Conservation (phyloP, 2,329 filamentous ascomycete genomes). For the Hortaea werneckii region DNA sequence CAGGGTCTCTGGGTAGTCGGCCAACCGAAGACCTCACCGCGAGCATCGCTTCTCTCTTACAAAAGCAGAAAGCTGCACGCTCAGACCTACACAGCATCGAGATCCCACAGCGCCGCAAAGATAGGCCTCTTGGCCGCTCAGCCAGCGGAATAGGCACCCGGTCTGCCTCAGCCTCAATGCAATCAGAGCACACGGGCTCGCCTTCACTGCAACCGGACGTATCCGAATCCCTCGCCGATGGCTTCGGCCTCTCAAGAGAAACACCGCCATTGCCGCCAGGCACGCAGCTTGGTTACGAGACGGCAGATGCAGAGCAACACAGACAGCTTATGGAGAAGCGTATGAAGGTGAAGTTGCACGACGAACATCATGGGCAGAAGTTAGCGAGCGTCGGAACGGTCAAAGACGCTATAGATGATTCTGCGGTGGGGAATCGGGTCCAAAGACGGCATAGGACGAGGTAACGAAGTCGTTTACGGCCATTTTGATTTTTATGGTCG, state of each 20-base stretch:
- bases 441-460: conserved; percentile 8
- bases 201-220: conserved; percentile 2
- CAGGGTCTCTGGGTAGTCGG: conserved; percentile 3
- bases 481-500: not conserved
- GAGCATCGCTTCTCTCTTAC: conserved; percentile 15
- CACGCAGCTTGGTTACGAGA: conserved; percentile 28
- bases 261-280: conserved; percentile 14
- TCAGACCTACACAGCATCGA: not conserved
- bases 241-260: conserved; percentile 8
- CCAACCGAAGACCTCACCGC: conserved; percentile 11
- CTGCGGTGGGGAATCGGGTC: conserved; percentile 8
- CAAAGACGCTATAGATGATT: conserved; percentile 16
- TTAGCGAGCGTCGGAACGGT: conserved; percentile 22
- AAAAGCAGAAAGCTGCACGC: conserved; percentile 8
- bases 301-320: conserved; percentile 21
- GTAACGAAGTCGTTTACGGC: not conserved
- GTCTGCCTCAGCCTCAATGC: conserved; percentile 9
- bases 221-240: conserved; percentile 11
- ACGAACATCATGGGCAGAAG: conserved; percentile 13
- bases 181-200: conserved; percentile 4
- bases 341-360: conserved; percentile 21
- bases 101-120: conserved; percentile 16
- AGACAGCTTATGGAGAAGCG: conserved; percentile 21
- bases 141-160: conserved; percentile 17
- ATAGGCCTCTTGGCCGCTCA: conserved; percentile 21